Percentiles rank a stretch among this genome's conserved stretches.
These are phyloP conservation scores for Hymenoscyphus infarciens DNA, from an alignment of 2,329 filamentous ascomycete genomes.

Conservation along the genomic window DNA sequence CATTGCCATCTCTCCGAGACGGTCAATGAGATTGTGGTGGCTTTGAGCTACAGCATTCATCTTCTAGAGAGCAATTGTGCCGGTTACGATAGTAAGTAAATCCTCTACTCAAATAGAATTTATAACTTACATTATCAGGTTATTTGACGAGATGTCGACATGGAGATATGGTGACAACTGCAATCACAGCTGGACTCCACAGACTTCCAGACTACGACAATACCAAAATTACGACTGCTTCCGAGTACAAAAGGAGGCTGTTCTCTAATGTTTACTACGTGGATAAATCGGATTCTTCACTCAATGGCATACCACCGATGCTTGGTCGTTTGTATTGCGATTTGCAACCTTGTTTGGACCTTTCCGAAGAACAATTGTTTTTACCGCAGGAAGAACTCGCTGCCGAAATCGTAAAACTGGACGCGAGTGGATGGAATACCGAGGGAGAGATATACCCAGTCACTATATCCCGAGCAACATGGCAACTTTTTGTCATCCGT, in stretches of 20 bases:
- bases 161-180: conserved; percentile 28
- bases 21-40: conserved; percentile 24
- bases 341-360: conserved; percentile 26
- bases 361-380: conserved; percentile 27
- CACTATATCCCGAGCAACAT: conserved; percentile 22
- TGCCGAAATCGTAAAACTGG: conserved; percentile 20
- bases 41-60: conserved; percentile 19
- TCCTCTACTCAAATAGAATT: neutral
- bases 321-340: conserved; percentile 28
- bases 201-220: conserved; percentile 26
- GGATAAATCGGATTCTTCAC: conserved; percentile 28
- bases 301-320: conserved; percentile 30
- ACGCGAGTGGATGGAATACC: conserved; percentile 30
- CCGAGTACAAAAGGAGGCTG: conserved; percentile 30
- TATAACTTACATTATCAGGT: conserved; percentile 12
- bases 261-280: conserved; percentile 26
- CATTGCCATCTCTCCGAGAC: conserved; percentile 22
- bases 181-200: conserved; percentile 29
- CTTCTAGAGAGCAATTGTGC: conserved; percentile 26
- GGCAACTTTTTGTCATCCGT: conserved; percentile 22
- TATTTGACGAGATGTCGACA: conserved; percentile 26
- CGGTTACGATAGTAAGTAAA: conserved; percentile 31
- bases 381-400: conserved; percentile 22
- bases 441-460: conserved; percentile 19
- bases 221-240: conserved; percentile 26